These are phyloP conservation scores for Xylariaceae sp. DNA, from an alignment of 2,329 filamentous ascomycete species.

Conservation along the genomic window DNA sequence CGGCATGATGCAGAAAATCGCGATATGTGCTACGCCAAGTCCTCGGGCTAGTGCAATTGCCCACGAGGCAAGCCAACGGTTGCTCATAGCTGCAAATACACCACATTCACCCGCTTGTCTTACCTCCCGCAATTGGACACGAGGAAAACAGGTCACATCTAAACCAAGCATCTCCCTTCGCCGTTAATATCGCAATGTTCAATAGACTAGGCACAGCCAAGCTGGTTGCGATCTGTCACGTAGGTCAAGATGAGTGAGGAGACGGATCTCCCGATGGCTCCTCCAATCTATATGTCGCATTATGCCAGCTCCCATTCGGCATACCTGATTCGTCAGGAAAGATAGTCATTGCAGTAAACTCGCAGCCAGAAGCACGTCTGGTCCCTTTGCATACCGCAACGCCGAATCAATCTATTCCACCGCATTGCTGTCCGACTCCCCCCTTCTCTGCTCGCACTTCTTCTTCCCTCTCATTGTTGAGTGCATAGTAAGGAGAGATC, in stretches of 20 bases:
- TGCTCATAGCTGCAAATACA: constrained; percentile 7
- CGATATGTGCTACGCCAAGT: constrained; percentile 27
- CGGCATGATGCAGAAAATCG: constrained; percentile 25
- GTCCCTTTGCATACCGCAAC: constrained; percentile 20
- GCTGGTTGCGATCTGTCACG: constrained; percentile 27
- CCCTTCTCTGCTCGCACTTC: not conserved
- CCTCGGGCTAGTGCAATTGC: constrained; percentile 16
- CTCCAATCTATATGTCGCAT: constrained; percentile 23
- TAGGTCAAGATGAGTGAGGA: constrained; percentile 28
- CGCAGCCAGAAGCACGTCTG: constrained; percentile 17
- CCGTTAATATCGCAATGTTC: constrained; percentile 8
- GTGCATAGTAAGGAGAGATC: not conserved
- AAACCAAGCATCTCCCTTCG: constrained; percentile 6
- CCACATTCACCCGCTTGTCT: constrained; percentile 17
- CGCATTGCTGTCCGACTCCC: not conserved
- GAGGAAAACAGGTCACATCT: constrained; percentile 18
- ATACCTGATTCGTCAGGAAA: constrained; percentile 24
- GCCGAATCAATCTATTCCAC: constrained; percentile 16
- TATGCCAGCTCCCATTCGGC: constrained; percentile 24
- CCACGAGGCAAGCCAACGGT: constrained; percentile 20
- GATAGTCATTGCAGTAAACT: constrained; percentile 19
- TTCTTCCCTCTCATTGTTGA: not conserved
- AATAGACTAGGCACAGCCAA: constrained; percentile 10
- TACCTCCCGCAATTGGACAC: constrained; percentile 28
- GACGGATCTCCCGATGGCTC: constrained; percentile 27